phyloP scores from a whole-genome alignment of 495 filamentous ascomycete genomes.

The Aspergillus sclerotioniger region DNA sequence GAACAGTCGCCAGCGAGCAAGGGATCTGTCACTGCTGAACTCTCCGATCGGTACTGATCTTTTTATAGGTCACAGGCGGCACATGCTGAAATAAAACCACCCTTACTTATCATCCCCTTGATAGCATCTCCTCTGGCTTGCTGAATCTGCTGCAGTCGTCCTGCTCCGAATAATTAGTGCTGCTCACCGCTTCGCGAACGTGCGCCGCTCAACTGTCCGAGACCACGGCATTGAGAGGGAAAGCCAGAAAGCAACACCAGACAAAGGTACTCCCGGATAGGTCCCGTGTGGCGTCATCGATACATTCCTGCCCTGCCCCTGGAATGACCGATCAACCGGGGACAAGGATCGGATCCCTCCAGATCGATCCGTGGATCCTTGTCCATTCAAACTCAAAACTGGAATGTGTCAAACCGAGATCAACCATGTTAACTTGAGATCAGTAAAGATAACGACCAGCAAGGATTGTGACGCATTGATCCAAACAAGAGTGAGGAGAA shows the following conservation, averaged over 20 bases:
- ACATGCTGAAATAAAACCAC: background rate
- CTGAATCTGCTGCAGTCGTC: background rate
- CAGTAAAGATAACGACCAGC: background rate
- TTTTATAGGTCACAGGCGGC: background rate
- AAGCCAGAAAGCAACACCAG: background rate
- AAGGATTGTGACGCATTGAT: background rate
- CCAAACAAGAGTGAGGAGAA: too few species aligned
- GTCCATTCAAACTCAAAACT: conserved; percentile 3
- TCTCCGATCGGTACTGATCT: background rate
- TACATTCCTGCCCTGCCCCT: conserved; percentile 1
- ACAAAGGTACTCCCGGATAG: background rate
- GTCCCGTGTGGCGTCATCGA: background rate
- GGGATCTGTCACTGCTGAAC: background rate
- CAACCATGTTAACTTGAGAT: background rate
- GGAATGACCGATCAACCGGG: conserved; percentile 3
- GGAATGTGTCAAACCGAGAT: conserved; percentile 7
- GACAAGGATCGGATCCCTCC: conserved; percentile 13
- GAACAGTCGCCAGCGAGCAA: background rate
- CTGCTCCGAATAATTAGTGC: background rate
- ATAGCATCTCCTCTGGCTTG: background rate
- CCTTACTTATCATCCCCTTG: background rate
- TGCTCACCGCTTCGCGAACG: background rate
- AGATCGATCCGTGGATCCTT: conserved; percentile 20
- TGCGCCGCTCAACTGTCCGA: too few species aligned
- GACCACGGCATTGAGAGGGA: too few species aligned